Conservation (phyloP, 2,329 filamentous ascomycete species). For the Chaetomium strumarium region DNA sequence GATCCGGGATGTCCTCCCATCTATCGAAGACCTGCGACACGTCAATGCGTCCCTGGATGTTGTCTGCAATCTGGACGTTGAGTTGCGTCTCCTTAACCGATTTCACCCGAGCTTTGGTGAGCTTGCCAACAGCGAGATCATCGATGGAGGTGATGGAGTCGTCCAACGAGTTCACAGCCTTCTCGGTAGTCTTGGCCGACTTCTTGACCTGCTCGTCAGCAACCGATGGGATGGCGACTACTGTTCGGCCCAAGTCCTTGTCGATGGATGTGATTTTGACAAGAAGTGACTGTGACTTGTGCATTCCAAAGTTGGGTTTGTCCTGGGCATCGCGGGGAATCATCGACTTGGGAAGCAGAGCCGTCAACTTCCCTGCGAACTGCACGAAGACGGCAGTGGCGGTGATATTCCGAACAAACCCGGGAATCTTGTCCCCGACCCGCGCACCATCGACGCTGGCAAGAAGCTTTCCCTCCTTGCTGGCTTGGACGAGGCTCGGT, state of each 20-base stretch:
- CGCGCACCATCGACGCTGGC: conserved; percentile 64
- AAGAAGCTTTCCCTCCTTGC: conserved; percentile 67
- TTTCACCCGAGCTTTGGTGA: conserved; percentile 71
- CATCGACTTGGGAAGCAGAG: conserved; percentile 72
- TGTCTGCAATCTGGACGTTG: conserved; percentile 82
- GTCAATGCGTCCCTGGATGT: conserved; percentile 87
- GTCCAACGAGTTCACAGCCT: conserved; percentile 53
- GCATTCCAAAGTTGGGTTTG: conserved; percentile 71
- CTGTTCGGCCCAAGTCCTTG: conserved; percentile 61
- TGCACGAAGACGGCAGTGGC: conserved; percentile 80
- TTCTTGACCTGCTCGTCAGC: conserved; percentile 38
- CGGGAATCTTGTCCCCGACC: conserved; percentile 62
- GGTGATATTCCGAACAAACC: conserved; percentile 82
- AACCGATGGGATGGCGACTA: conserved; percentile 46
- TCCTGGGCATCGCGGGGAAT: conserved; percentile 63
- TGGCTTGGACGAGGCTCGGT: conserved; percentile 70
- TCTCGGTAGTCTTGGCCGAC: conserved; percentile 32
- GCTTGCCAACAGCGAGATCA: conserved; percentile 66
- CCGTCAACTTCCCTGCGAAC: conserved; percentile 71
- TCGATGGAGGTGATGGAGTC: conserved; percentile 56
- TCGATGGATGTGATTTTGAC: conserved; percentile 70
- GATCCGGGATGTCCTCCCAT: conserved; percentile 80
- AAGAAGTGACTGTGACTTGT: conserved; percentile 67
- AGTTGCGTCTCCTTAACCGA: conserved; percentile 87
- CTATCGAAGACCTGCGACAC: conserved; percentile 83